Evolutionary conservation across 495 filamentous ascomycete species (phyloP), one percentile per base, ranked within the genome.

Genomic region (Lophiotrema nucula): DNA sequence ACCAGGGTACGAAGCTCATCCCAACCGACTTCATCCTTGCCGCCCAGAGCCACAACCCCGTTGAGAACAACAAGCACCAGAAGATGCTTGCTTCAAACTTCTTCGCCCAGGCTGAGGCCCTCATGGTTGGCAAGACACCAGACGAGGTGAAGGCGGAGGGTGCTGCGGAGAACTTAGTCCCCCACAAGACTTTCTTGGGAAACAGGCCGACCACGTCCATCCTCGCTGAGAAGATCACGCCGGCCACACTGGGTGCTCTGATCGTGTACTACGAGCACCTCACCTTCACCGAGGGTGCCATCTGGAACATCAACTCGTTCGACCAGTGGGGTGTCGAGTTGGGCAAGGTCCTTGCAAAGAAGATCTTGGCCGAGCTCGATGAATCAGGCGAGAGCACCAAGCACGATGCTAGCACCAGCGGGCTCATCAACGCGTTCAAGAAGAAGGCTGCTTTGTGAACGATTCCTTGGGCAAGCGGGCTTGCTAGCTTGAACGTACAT

Each of bases 311-410:
- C 80, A 98, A 98, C 83, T 88, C 83, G 65, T 98, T 97, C 71
- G 93, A 98, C 78, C 93, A 98, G 76, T 97, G 93, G 93, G 93
- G 93, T 75, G 93, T 98, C 39, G 93, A 98, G 79, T 76, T 98
- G 43, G 93, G 93, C 76, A 98, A 98, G 84, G 85, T 87, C 38
- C 78, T 98, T 49, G 93, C 93, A 23, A 98, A 90, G 61, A 48
- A 61, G 56, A 81, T 81, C 52, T 70, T 72, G 47, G 60, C 62
- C 16, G 74, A 77, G 68, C 65, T 77, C 53, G 90, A 97, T 69
- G 84, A 86, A 68, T 58, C 76, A 1, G 87, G 85, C n/a, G 83
- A 79, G 42, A 83, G 82, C 28, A 74, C 71, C 46, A 81, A 73
- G 19, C 93, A 98, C 70, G 93, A 98, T 75, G 76, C 82, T 60